These are phyloP conservation scores for Teunomyces gatunensis DNA, from an alignment of 805 yeast species.

Conservation along the genomic window DNA sequence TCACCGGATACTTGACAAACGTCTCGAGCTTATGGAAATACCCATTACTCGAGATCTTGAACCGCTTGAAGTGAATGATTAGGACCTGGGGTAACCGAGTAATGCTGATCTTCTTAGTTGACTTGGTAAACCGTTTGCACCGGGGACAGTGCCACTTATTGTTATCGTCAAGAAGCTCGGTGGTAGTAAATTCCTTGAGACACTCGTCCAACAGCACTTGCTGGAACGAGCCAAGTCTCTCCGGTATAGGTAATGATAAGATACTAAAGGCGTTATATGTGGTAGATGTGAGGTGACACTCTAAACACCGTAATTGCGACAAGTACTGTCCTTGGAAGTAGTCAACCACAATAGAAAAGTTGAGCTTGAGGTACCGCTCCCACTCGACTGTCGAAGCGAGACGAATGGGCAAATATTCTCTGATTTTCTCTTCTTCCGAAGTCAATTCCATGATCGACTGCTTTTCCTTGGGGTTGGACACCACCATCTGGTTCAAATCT, in stretches of 20 bases:
- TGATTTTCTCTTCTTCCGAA: conserved; percentile 61
- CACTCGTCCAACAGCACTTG: conserved; percentile 54
- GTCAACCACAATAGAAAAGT: conserved; percentile 77
- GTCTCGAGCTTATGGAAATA: conserved; percentile 58
- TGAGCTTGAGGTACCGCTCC: conserved; percentile 80
- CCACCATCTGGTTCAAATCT: conserved; percentile 68
- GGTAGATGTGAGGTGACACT: conserved; percentile 75
- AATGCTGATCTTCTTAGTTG: conserved; percentile 68
- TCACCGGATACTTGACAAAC: conserved; percentile 65
- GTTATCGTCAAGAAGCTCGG: conserved; percentile 71
- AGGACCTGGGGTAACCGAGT: conserved; percentile 76
- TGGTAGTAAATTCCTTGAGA: conserved; percentile 70
- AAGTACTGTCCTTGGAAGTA: conserved; percentile 86
- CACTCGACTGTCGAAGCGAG: conserved; percentile 87
- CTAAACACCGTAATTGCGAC: conserved; percentile 71
- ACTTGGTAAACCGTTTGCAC: conserved; percentile 61
- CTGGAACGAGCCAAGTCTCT: conserved; percentile 26
- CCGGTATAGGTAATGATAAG: conserved; percentile 76
- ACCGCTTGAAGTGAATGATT: conserved; percentile 83
- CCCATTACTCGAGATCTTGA: conserved; percentile 49
- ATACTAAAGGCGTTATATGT: conserved; percentile 82
- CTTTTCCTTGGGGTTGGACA: conserved; percentile 28
- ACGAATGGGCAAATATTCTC: conserved; percentile 74
- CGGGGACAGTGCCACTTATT: conserved; percentile 83
- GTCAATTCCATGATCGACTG: conserved; percentile 45